Percentiles rank a stretch among this genome's conserved stretches.
Conservation (phyloP, 2,329 filamentous ascomycete species). For the Microdochium paspali region DNA sequence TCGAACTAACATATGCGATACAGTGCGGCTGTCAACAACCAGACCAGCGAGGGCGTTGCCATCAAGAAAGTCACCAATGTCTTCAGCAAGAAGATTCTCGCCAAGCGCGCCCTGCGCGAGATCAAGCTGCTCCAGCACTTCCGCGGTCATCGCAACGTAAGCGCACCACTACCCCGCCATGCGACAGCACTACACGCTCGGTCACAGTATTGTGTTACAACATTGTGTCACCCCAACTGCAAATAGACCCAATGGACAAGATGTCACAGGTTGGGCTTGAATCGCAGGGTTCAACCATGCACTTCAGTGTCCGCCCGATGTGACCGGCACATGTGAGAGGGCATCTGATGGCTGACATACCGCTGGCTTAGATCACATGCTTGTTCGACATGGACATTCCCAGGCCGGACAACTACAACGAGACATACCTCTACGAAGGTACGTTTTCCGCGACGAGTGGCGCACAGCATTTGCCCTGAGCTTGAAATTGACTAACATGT, state of each 20-base stretch:
- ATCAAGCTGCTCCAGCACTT: constrained; percentile 99
- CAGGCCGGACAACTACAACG: constrained; percentile 94
- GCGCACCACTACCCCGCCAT: constrained; percentile 14
- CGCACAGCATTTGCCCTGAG: neutral
- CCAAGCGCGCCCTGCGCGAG: constrained; percentile 93
- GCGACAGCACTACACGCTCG: too few species aligned
- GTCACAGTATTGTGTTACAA: too few species aligned
- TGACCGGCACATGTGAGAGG: too few species aligned
- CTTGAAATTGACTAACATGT: constrained; percentile 7
- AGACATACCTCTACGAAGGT: constrained; percentile 98
- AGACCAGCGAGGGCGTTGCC: constrained; percentile 86
- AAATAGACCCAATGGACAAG: too few species aligned
- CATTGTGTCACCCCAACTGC: too few species aligned
- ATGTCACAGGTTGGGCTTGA: too few species aligned
- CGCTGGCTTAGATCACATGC: constrained; percentile 98
- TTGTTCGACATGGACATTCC: constrained; percentile 99
- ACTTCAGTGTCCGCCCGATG: too few species aligned
- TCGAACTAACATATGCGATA: neutral
- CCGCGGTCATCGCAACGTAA: constrained; percentile 76
- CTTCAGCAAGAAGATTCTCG: constrained; percentile 99
- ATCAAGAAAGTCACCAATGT: constrained; percentile 99
- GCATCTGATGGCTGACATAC: too few species aligned
- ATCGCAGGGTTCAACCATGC: too few species aligned
- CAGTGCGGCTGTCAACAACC: constrained; percentile 85
- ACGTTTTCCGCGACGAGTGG: too few species aligned